Evolutionary conservation across 2,329 filamentous ascomycete genomes (phyloP).

Genomic region (Apiospora sp.): DNA sequence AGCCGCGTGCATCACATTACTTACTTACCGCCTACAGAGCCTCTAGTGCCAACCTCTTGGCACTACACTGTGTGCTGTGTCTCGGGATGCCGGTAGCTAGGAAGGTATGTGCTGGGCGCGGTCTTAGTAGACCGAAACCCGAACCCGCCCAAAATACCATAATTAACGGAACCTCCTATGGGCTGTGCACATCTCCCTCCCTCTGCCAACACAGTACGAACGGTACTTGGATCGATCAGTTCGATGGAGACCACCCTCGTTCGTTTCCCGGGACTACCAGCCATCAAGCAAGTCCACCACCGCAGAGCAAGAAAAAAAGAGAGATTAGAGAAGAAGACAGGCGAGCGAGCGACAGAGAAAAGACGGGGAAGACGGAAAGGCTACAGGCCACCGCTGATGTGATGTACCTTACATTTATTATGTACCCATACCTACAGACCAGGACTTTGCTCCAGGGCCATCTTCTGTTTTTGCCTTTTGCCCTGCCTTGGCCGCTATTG

Average conservation of each 20-base stretch:
- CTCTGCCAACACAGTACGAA: constrained; percentile 17
- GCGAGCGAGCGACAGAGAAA: neutral
- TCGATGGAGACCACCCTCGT: neutral
- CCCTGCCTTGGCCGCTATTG: constrained; percentile 16
- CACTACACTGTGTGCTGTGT: neutral
- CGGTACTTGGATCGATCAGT: constrained; percentile 8
- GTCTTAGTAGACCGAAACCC: constrained; percentile 10
- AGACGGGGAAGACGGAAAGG: neutral
- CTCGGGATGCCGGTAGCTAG: constrained; percentile 10
- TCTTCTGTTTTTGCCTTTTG: neutral
- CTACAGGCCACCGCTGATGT: neutral
- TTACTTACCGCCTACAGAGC: neutral
- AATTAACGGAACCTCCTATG: constrained; percentile 15
- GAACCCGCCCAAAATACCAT: constrained; percentile 16
- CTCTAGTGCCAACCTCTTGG: neutral
- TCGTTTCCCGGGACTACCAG: constrained; percentile 12
- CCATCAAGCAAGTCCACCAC: neutral
- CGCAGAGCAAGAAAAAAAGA: neutral
- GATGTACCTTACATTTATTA: too few relatives aligned
- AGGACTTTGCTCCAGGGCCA: constrained; percentile 6
- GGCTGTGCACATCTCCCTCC: neutral
- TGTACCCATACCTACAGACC: neutral
- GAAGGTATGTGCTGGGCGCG: constrained; percentile 1
- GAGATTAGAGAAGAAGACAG: neutral
- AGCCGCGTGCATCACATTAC: too few relatives aligned